phyloP scores from a whole-genome alignment of 2,329 filamentous ascomycete species.

The Coniochaeta sp. region DNA sequence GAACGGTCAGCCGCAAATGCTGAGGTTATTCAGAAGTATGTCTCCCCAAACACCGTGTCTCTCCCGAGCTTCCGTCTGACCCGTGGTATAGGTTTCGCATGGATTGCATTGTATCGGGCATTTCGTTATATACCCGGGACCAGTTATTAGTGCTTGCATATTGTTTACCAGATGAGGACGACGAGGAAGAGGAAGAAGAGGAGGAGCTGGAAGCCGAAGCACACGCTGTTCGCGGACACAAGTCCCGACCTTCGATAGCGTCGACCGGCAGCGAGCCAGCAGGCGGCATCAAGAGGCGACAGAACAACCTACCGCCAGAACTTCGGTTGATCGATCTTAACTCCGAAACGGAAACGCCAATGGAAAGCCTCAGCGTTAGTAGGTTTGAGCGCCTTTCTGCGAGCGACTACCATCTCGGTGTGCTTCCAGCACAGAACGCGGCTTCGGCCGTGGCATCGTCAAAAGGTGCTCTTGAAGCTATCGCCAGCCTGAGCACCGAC shows the following conservation, averaged over 20 bases:
- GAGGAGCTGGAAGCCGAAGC: not conserved
- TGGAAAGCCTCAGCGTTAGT: constrained; percentile 78
- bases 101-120: constrained; percentile 95
- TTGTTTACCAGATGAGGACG: constrained; percentile 66
- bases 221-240: constrained; percentile 29
- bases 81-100: constrained; percentile 65
- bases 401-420: constrained; percentile 84
- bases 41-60: constrained; percentile 13
- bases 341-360: constrained; percentile 80
- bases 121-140: constrained; percentile 91
- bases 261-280: constrained; percentile 51
- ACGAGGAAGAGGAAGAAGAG: constrained; percentile 34
- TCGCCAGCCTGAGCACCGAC: constrained; percentile 65
- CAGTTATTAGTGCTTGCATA: constrained; percentile 89
- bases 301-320: constrained; percentile 80
- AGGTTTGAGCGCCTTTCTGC: constrained; percentile 80
- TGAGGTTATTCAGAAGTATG: constrained; percentile 88
- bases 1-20: constrained; percentile 71
- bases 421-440: constrained; percentile 67
- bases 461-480: constrained; percentile 67
- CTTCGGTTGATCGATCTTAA: constrained; percentile 83
- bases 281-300: constrained; percentile 61
- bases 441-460: constrained; percentile 57
- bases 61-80: constrained; percentile 17
- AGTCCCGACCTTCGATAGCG: constrained; percentile 33